phyloP scores from a whole-genome alignment of 2,329 filamentous ascomycete genomes.

The Beauveria scarabaeidicola region DNA sequence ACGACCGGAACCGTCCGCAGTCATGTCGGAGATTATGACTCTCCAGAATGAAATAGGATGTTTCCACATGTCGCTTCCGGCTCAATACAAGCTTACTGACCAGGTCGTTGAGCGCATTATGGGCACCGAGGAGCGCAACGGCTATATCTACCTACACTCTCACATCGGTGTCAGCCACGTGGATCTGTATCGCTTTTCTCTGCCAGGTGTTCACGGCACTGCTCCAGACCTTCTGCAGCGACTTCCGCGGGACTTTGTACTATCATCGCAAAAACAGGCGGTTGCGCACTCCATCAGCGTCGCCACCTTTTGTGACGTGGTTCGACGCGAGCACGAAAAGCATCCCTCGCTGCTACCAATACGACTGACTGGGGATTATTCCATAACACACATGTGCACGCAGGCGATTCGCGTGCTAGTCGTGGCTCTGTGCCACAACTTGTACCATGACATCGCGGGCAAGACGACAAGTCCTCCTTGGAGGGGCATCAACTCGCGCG shows the following conservation, averaged over 20 bases:
- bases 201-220: constrained; percentile 27
- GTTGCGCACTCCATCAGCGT: constrained; percentile 30
- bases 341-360: constrained; percentile 18
- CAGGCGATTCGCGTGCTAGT: constrained; percentile 26
- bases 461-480: constrained; percentile 30
- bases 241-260: constrained; percentile 28
- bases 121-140: constrained; percentile 22
- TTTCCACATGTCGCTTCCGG: constrained; percentile 27
- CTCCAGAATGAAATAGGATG: constrained; percentile 30
- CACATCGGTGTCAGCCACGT: constrained; percentile 28
- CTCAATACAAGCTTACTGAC: constrained; percentile 26
- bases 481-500: constrained; percentile 18
- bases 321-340: constrained; percentile 22
- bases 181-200: constrained; percentile 31
- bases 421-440: constrained; percentile 25
- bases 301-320: constrained; percentile 27
- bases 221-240: constrained; percentile 25
- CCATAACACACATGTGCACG: constrained; percentile 24
- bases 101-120: constrained; percentile 25
- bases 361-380: constrained; percentile 23
- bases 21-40: constrained; percentile 28
- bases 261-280: constrained; percentile 29
- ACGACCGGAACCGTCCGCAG: constrained; percentile 26
- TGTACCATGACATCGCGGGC: constrained; percentile 27
- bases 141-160: constrained; percentile 30